Evolutionary conservation across 2,329 filamentous ascomycete genomes (phyloP).

Genomic region (Ceratocystis eucalypticola): DNA sequence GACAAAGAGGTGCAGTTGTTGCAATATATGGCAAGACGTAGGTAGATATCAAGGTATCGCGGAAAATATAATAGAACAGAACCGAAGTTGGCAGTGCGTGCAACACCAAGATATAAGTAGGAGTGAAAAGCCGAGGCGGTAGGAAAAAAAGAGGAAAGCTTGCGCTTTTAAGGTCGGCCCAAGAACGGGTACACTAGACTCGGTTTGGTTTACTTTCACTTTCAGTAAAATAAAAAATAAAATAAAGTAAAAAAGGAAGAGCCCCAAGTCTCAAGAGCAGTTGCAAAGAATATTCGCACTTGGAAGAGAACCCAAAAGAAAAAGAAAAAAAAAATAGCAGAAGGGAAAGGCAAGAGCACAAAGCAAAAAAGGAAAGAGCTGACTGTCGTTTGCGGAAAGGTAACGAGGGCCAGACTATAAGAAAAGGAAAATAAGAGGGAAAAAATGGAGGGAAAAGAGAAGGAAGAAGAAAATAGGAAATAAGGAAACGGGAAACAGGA

Average conservation of each 20-base stretch:
- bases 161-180: neutral
- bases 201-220: neutral
- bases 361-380: neutral
- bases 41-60: neutral
- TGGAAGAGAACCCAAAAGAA: neutral
- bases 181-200: neutral
- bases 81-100: neutral
- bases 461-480: neutral
- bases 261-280: neutral
- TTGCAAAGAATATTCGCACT: neutral
- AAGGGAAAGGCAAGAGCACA: neutral
- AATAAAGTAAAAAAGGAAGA: neutral
- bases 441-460: neutral
- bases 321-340: neutral
- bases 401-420: neutral
- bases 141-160: neutral
- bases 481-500: neutral
- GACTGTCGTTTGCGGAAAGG: conserved; percentile 1
- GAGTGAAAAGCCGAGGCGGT: neutral
- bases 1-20: neutral
- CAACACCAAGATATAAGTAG: conserved; percentile 5
- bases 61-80: neutral
- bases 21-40: neutral
- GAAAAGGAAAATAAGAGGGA: neutral
- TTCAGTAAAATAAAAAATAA: too few relatives aligned